A percentile compares a stretch with the other conserved stretches of the same genome.
Evolutionary conservation across 2,329 filamentous ascomycete species (phyloP).

Genomic region (Lojkania enalia): DNA sequence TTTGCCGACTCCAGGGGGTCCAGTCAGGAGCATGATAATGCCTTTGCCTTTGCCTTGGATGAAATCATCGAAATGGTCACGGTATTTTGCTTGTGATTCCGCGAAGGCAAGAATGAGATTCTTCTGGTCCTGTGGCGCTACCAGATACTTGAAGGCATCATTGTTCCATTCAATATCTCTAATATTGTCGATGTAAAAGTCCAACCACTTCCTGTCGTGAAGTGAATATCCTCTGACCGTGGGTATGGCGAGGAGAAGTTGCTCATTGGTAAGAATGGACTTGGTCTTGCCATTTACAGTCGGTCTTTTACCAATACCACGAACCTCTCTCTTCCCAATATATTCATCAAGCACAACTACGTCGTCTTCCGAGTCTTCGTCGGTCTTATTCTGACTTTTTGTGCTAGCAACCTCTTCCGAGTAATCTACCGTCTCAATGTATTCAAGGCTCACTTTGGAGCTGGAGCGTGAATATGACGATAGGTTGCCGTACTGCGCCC

Average conservation of each 20-base stretch:
- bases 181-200: conserved; percentile 13
- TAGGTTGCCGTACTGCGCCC: too few relatives aligned
- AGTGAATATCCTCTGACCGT: conserved; percentile 21
- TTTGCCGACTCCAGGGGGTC: conserved; percentile 59
- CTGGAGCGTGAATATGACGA: conserved; percentile 30
- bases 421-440: conserved; percentile 2
- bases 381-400: neutral
- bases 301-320: neutral
- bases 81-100: conserved; percentile 16
- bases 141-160: conserved; percentile 16
- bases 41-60: conserved; percentile 59
- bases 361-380: conserved; percentile 12
- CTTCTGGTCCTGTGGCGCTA: conserved; percentile 15
- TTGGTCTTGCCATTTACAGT: neutral
- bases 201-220: conserved; percentile 18
- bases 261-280: conserved; percentile 9
- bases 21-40: conserved; percentile 75
- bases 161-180: conserved; percentile 23
- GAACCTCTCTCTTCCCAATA: neutral
- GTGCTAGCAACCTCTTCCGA: neutral
- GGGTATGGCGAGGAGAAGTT: conserved; percentile 17
- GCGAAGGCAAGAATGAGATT: conserved; percentile 25
- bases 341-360: conserved; percentile 10
- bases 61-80: conserved; percentile 36
- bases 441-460: conserved; percentile 8